These are phyloP conservation scores for Medicago arabica DNA, from an alignment of 306 rosid genomes.

Conservation along the genomic window DNA sequence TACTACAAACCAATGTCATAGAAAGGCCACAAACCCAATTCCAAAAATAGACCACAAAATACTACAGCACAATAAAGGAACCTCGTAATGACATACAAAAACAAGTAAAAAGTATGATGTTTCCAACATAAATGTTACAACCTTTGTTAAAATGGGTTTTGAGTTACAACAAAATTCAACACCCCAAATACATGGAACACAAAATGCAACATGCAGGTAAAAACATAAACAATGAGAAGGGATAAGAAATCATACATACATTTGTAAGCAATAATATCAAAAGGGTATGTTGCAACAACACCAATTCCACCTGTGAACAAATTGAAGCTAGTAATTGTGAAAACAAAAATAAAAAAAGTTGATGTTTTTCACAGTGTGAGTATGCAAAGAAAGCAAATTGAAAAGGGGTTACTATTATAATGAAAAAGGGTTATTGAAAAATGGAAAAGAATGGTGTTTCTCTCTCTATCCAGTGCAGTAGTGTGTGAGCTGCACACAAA, in stretches of 20 bases:
- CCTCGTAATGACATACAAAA: constrained; percentile 24
- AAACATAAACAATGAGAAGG: constrained; percentile 4
- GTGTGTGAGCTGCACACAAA: constrained; percentile 52
- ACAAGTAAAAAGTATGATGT: constrained; percentile 1
- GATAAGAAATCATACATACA: constrained; percentile 48
- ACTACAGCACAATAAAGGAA: constrained; percentile 27
- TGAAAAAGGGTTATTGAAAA: background rate
- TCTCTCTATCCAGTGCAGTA: constrained; percentile 10
- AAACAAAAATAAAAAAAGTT: constrained; percentile 23
- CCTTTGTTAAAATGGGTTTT: constrained; percentile 31
- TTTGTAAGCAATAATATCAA: constrained; percentile 39
- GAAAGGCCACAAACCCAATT: constrained; percentile 43
- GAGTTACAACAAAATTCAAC: constrained; percentile 21
- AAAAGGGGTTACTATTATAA: too few species aligned
- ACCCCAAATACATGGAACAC: constrained; percentile 14
- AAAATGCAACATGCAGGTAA: constrained; percentile 40
- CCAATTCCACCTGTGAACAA: constrained; percentile 42
- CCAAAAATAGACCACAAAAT: constrained; percentile 32
- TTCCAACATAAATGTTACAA: constrained; percentile 17
- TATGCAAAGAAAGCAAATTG: constrained; percentile 34
- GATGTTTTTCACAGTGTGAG: constrained; percentile 18
- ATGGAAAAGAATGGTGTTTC: background rate
- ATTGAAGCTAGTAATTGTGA: constrained; percentile 34
- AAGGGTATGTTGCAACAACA: constrained; percentile 24
- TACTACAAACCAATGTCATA: constrained; percentile 57